Evolutionary conservation across 2,329 filamentous ascomycete species (phyloP).

Genomic region (Fusarium praegraminearum): DNA sequence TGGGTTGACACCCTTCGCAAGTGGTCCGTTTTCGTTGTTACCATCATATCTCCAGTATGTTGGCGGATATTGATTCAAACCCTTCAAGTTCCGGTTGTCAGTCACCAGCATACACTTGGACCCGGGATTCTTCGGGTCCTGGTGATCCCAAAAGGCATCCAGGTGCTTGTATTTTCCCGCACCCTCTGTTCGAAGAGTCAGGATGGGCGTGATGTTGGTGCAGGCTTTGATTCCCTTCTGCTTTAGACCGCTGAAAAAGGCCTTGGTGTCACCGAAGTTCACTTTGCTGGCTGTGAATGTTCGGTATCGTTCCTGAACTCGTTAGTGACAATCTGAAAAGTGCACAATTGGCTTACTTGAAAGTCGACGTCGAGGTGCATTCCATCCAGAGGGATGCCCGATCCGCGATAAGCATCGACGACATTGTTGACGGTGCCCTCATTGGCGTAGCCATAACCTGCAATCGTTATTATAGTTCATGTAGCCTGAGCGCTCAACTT

Average conservation of each 20-base stretch:
- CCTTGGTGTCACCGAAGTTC: background rate
- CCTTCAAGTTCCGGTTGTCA: background rate
- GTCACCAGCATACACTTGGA: background rate
- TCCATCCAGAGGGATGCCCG: background rate
- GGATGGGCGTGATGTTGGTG: conserved; percentile 4
- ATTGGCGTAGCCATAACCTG: conserved; percentile 3
- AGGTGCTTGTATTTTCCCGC: background rate
- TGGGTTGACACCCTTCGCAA: background rate
- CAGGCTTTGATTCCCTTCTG: background rate
- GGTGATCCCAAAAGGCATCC: background rate
- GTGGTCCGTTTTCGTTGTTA: background rate
- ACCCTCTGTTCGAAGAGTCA: background rate
- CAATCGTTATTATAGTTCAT: background rate
- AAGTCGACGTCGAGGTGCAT: conserved; percentile 10
- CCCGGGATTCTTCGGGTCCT: background rate
- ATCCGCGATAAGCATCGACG: background rate
- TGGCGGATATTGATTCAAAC: background rate
- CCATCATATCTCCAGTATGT: conserved; percentile 4
- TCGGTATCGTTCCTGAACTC: background rate
- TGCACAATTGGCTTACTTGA: rapidly evolving
- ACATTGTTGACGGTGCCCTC: background rate
- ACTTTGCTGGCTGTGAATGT: background rate
- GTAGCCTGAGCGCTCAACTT: rapidly evolving
- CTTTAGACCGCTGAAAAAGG: background rate
- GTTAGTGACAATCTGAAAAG: background rate